phyloP scores from a whole-genome alignment of 2,329 filamentous ascomycete genomes.

The Neonectria coccinea region DNA sequence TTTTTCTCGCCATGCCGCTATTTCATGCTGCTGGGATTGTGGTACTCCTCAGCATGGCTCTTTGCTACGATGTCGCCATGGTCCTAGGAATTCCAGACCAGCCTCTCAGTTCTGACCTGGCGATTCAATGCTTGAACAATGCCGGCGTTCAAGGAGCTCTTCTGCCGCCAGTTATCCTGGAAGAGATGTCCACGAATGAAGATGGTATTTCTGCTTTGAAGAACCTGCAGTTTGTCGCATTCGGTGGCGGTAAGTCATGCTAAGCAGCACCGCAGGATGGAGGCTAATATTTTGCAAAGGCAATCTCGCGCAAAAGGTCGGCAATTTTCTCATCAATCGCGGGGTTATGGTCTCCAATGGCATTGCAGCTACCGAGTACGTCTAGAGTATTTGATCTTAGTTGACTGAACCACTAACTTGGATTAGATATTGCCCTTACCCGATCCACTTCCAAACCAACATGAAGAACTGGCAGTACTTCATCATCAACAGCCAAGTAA shows the following conservation, averaged over 20 bases:
- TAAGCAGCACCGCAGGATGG: background rate
- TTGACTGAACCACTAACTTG: background rate
- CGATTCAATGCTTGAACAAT: conserved; percentile 48
- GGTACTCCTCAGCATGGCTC: conserved; percentile 21
- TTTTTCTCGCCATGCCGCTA: conserved; percentile 39
- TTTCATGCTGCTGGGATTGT: conserved; percentile 39
- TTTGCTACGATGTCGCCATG: conserved; percentile 31
- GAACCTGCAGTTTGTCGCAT: conserved; percentile 50
- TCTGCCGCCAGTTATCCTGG: conserved; percentile 56
- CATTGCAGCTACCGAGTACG: conserved; percentile 58
- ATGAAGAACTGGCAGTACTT: conserved; percentile 54
- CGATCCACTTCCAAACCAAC: conserved; percentile 50
- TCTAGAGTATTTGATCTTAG: background rate
- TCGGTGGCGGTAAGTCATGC: conserved; percentile 52
- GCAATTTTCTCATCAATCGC: conserved; percentile 51
- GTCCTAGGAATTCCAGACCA: conserved; percentile 49
- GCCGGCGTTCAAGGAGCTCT: conserved; percentile 44
- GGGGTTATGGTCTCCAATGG: conserved; percentile 52
- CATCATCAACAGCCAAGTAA: conserved; percentile 44
- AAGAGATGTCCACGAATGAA: conserved; percentile 55
- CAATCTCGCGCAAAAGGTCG: conserved; percentile 52
- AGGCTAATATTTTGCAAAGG: conserved; percentile 40
- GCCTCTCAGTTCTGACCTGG: conserved; percentile 51
- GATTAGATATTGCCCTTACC: conserved; percentile 50
- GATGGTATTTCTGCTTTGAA: conserved; percentile 47